Evolutionary conservation across 2,329 filamentous ascomycete species (phyloP).

Genomic region (Nemania sp.): DNA sequence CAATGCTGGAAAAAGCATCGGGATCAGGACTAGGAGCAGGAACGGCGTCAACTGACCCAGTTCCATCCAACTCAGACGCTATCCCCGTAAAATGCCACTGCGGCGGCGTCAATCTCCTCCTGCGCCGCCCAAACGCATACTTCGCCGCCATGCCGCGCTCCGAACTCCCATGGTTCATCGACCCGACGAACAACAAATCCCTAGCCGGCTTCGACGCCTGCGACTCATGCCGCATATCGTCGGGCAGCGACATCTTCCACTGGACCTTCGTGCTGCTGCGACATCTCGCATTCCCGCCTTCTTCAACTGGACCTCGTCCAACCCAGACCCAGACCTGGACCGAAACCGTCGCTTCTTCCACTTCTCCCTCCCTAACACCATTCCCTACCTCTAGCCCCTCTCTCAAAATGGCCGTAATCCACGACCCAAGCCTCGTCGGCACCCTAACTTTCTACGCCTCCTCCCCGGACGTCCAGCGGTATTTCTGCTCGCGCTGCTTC

Average conservation of each 20-base stretch:
- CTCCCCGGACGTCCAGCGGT: conserved; percentile 49
- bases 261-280: conserved; percentile 50
- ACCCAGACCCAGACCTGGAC: conserved; percentile 33
- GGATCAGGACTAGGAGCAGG: not conserved
- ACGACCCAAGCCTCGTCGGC: conserved; percentile 45
- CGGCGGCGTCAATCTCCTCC: conserved; percentile 47
- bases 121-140: conserved; percentile 39
- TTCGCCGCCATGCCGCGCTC: conserved; percentile 34
- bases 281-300: conserved; percentile 42
- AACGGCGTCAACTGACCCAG: not conserved
- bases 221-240: conserved; percentile 49
- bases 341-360: conserved; percentile 39
- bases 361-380: not conserved
- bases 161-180: conserved; percentile 48
- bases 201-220: conserved; percentile 49
- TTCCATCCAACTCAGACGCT: conserved; percentile 2
- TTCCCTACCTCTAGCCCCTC: not conserved
- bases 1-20: not conserved
- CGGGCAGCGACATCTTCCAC: conserved; percentile 47
- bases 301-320: not conserved
- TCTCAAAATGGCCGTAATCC: conserved; percentile 41
- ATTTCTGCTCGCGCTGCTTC: conserved; percentile 53
- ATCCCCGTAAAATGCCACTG: conserved; percentile 51
- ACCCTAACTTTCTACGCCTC: conserved; percentile 49
- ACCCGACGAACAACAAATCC: conserved; percentile 47